Evolutionary conservation across 1,284 basidiomycete genomes (phyloP), one percentile per base, ranked within the genome.

Genomic region (Somion occarium): DNA sequence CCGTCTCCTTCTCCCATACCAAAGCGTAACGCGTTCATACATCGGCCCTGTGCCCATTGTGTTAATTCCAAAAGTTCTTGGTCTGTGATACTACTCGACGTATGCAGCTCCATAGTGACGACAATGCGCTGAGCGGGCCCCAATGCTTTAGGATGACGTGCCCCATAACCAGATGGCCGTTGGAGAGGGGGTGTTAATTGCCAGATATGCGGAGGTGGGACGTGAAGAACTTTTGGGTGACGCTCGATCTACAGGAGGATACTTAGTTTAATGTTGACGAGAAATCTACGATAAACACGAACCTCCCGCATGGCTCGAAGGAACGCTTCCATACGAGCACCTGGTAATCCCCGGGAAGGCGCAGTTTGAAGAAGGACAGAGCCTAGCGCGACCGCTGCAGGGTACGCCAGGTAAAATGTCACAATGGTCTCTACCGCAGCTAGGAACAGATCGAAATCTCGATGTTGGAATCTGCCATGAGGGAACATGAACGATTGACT

Each of bases 331-430:
- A 92, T 92, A 51, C 83, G 79, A 2, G 80, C 82, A 44, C 75
- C 75, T 1, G 73, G 66, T 1, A 76, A 59, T 1, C 83, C 80
- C 19, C 86, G 72, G 4, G 73, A 69, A 0, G 93, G 93, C 0
- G 92, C 82, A 0, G 93, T 97, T 65, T 97, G 93, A 2, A 97
- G 69, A 1, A 98, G 73, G 1, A 93, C 85, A 7, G 86, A 82
- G 2, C 90, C 93, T 23, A 93, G 85, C 0, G 88, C 79, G 3
- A 84, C 73, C 19, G 85, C 90, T 0, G 91, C 85, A 1, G 83
- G 81, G 64, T 92, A 95, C 0, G 93, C 86, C 24, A 95, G 75
- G 41, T 82, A 79, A 65, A 88, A 88, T 5, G 92, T 94, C 11
- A 89, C 71, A 4, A 85, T 64, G 0, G 92, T 85, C 53, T 92